Conservation (phyloP, 2,329 filamentous ascomycete species). For the Orbilia oligospora region DNA sequence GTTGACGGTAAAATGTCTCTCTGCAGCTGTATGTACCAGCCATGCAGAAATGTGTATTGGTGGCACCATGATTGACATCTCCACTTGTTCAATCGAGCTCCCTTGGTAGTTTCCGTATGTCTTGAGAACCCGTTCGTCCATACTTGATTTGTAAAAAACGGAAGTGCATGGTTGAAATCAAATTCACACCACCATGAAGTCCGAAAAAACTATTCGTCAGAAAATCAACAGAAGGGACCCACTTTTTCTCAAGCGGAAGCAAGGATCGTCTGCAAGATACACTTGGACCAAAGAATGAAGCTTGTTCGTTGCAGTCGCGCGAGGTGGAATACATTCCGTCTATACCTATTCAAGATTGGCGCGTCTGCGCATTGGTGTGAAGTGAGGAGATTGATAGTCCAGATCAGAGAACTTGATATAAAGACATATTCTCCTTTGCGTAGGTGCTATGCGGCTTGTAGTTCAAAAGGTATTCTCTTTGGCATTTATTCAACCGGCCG, state of each 20-base stretch:
- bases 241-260: slow-evolving; percentile 17
- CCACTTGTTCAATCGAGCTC: slow-evolving; percentile 43
- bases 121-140: slow-evolving; percentile 26
- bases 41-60: slow-evolving; percentile 14
- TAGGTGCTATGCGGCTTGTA: slow-evolving; percentile 39
- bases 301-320: slow-evolving; percentile 30
- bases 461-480: slow-evolving; percentile 15
- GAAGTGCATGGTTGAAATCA: slow-evolving; percentile 7
- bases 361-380: slow-evolving; percentile 42
- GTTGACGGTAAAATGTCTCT: slow-evolving; percentile 50
- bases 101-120: slow-evolving; percentile 36
- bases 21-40: slow-evolving; percentile 2
- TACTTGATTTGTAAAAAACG: slow-evolving; percentile 34
- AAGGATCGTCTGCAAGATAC: slow-evolving; percentile 51
- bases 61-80: slow-evolving; percentile 41
- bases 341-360: slow-evolving; percentile 57
- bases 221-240: slow-evolving; percentile 35
- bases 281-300: slow-evolving; percentile 42
- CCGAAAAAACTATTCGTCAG: slow-evolving; percentile 37
- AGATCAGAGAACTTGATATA: slow-evolving; percentile 45
- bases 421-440: slow-evolving; percentile 53
- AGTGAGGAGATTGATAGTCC: slow-evolving; percentile 45
- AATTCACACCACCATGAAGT: slow-evolving; percentile 22
- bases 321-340: slow-evolving; percentile 17
- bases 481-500: not conserved